Base-by-base conservation (phyloP, 305 asterid genomes). In the Coffea humblotiana region DNA sequence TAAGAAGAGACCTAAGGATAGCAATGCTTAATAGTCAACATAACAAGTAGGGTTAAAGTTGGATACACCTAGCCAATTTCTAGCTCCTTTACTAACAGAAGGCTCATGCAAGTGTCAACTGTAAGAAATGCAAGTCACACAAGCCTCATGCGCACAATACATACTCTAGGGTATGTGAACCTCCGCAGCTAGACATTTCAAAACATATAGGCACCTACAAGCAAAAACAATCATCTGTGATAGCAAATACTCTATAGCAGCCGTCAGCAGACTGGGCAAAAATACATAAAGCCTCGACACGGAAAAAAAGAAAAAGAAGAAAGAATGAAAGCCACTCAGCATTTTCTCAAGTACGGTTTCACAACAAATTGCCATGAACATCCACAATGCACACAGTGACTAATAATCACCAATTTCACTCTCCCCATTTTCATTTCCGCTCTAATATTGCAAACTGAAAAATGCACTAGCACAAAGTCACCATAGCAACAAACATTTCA, bases 381-480 rank as follows among this genome's bases (percentile, higher is more conserved):
- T 65, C 63, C 69, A 49, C 29, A 77, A 51, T 73, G 72, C 18
- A 75, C 32, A 25, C 72, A 25, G 25, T n/a, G 61, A 74, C 66
- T 16, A 81, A 74, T 49, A 65, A 37, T 45, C 60, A 35, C 65
- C 77, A 32, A 60, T 71, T 47, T 18, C 9, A 23, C 72, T 2
- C 47, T 27, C 9, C 58, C n/a, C 37, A 71, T 51, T 29, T 81
- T 25, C 21, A 3, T 60, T 60, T 60, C n/a, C 6, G 10, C 60
- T 54, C 9, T 32, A 19, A 70, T 64, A 58, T 71, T 7, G 37
- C 16, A 69, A 81, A 40, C 63, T 60, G 6, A 49, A 63, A 32
- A 66, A 77, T 14, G 51, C 61, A 51, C 56, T 21, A 15, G 6
- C 64, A 16, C 56, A 48, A 74, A 60, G 61, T 73, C 56, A 56